These are phyloP conservation scores for Metschnikowia vanudenii DNA, from an alignment of 805 yeast genomes.

Conservation along the genomic window DNA sequence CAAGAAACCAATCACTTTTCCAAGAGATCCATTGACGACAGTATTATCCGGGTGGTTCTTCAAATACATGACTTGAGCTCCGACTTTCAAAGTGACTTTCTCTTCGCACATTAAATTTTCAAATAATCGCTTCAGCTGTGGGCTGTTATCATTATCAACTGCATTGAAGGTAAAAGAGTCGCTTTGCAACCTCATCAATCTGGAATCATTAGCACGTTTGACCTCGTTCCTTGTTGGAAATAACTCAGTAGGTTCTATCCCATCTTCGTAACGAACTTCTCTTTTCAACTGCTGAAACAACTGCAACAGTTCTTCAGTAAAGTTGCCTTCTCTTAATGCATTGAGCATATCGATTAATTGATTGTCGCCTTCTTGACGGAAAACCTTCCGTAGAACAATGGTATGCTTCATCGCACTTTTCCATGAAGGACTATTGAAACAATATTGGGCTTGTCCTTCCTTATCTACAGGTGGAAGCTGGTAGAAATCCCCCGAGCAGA, in stretches of 20 bases:
- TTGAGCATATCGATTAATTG: conserved; percentile 71
- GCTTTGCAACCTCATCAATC: conserved; percentile 49
- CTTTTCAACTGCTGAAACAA: conserved; percentile 56
- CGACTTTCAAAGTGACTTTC: conserved; percentile 55
- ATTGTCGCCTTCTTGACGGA: conserved; percentile 74
- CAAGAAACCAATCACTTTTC: conserved; percentile 59
- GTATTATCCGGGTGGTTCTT: conserved; percentile 65
- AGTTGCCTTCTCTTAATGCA: conserved; percentile 65
- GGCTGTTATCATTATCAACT: conserved; percentile 53
- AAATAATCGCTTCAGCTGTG: conserved; percentile 39
- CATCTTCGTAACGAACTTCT: conserved; percentile 49
- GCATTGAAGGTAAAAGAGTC: conserved; percentile 45
- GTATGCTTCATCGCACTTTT: conserved; percentile 53
- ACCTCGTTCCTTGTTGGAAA: conserved; percentile 73
- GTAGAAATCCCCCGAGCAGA: conserved; percentile 78
- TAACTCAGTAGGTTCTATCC: conserved; percentile 71
- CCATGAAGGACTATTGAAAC: conserved; percentile 70
- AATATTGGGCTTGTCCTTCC: conserved; percentile 41
- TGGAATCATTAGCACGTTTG: conserved; percentile 56
- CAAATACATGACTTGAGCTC: conserved; percentile 82
- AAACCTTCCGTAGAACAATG: conserved; percentile 60
- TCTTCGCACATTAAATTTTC: conserved; percentile 74
- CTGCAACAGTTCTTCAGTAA: conserved; percentile 45
- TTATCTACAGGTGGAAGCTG: conserved; percentile 74
- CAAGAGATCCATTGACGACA: conserved; percentile 75